phyloP scores from a whole-genome alignment of 2,329 filamentous ascomycete genomes.

The Magnaporthiopsis poae region DNA sequence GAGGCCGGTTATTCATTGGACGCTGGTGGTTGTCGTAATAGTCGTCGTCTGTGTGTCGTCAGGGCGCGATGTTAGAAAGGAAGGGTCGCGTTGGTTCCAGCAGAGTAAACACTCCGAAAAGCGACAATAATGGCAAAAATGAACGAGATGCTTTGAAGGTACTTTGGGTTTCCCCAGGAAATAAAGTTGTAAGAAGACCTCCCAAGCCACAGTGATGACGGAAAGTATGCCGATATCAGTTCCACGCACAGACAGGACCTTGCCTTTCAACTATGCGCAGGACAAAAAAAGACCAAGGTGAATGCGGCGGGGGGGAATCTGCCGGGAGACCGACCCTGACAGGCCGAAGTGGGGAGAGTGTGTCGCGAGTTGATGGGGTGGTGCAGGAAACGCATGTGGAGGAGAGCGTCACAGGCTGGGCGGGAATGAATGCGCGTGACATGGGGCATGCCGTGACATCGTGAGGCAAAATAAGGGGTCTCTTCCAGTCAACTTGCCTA shows the following conservation, averaged over 20 bases:
- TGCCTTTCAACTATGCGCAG: not conserved
- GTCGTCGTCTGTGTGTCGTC: slow-evolving; percentile 43
- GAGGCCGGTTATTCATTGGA: slow-evolving; percentile 40
- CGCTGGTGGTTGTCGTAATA: slow-evolving; percentile 42
- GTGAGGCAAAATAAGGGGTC: not conserved
- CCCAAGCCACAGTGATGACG: too few relatives aligned
- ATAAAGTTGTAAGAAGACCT: too few relatives aligned
- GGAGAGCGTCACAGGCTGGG: slow-evolving; percentile 1
- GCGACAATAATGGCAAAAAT: slow-evolving; percentile 6
- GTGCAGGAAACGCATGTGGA: not conserved
- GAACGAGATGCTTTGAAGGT: slow-evolving; percentile 6
- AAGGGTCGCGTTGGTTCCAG: not conserved
- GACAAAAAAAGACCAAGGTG: slow-evolving; percentile 4
- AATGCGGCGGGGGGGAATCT: not conserved
- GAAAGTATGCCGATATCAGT: too few relatives aligned
- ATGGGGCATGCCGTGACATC: not conserved
- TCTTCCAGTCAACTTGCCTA: slow-evolving; percentile 45
- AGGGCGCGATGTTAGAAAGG: slow-evolving; percentile 11
- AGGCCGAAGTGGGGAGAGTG: not conserved
- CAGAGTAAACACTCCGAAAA: slow-evolving; percentile 14
- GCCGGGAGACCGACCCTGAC: not conserved
- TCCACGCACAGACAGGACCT: not conserved
- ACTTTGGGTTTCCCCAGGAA: too few relatives aligned
- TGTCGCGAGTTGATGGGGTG: not conserved
- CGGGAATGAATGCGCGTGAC: not conserved